Base-by-base conservation (phyloP, 1,284 basidiomycete genomes). In the Puccinia polysora region DNA sequence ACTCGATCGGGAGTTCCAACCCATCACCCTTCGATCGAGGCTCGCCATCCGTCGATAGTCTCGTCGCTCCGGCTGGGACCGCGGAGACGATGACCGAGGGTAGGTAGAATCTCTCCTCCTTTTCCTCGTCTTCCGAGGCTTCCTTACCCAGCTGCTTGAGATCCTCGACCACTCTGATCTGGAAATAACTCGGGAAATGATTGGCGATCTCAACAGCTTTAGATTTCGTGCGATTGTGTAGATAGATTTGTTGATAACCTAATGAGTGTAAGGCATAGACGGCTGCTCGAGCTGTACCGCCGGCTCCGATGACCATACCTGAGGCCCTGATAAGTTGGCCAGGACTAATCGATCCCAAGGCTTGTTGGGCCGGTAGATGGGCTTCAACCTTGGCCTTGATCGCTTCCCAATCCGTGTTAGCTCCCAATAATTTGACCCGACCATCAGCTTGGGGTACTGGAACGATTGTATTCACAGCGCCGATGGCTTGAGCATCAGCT, bases 341-440 rank as follows among this genome's bases (percentile, higher is more conserved):
- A 15, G 84, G 80, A 28, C 77, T 77, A 15, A 76, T 77, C 2
- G 79, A 75, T 36, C 81, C 77, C 38, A 70, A 43, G 20, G 50
- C 50, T 49, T 53, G 43, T 52, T 65, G 63, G 7, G 75, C 70
- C 30, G 75, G 75, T 62, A 74, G 73, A 49, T 73, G 73, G 53
- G 75, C 75, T 50, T 75, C 76, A 7, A 81, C 81, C 55, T 86
- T 84, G 23, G 86, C 83, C 30, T 83, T 83, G 75, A 97, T 94
- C 0, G 90, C 93, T 62, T 89, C 80, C 88, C 91, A 96, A 79
- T 96, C 93, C 0, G 92, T 95, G 81, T 97, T 97, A 78, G 96
- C 91, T 1, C 94, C 93, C 62, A 85, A 82, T 34, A 97, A 82
- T 28, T 82, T 80, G 2, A 83, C 81, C 15, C 82, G 80, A 0